Evolutionary conservation across 129 eudicot species (phyloP).

Genomic region (Chrysanthemum lavandulifolium): DNA sequence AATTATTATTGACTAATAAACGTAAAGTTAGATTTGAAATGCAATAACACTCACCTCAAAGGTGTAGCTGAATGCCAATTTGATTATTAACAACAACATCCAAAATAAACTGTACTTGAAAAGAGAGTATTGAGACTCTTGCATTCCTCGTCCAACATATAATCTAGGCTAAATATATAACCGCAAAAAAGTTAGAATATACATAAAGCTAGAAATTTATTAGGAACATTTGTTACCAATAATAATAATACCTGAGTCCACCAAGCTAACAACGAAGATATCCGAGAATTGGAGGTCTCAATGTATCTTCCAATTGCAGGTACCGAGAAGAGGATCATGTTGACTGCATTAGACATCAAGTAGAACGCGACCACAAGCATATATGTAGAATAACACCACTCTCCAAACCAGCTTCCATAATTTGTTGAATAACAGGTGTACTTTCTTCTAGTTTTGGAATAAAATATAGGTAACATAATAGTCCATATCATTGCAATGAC

Average conservation of each 20-base stretch:
- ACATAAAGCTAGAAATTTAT: not conserved
- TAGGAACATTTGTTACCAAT: not conserved
- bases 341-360: slow-evolving; percentile 84
- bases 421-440: slow-evolving; percentile 72
- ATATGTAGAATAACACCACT: slow-evolving; percentile 97
- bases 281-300: slow-evolving; percentile 77
- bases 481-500: slow-evolving; percentile 78
- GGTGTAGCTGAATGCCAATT: slow-evolving; percentile 81
- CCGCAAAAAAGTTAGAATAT: slow-evolving; percentile 19
- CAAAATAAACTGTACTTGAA: slow-evolving; percentile 87
- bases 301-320: slow-evolving; percentile 92
- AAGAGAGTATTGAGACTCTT: slow-evolving; percentile 79
- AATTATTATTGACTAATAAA: slow-evolving; percentile 7
- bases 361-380: slow-evolving; percentile 85
- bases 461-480: slow-evolving; percentile 67
- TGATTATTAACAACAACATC: slow-evolving; percentile 78
- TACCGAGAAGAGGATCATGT: slow-evolving; percentile 83
- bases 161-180: slow-evolving; percentile 69
- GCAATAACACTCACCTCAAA: slow-evolving; percentile 61
- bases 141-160: slow-evolving; percentile 96
- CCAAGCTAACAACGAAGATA: slow-evolving; percentile 66
- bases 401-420: slow-evolving; percentile 77
- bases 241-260: slow-evolving; percentile 76
- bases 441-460: slow-evolving; percentile 66
- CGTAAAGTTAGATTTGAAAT: slow-evolving; percentile 1